Conservation (phyloP, 352 stramenopile genomes). For the Globisporangium paroecandrum region DNA sequence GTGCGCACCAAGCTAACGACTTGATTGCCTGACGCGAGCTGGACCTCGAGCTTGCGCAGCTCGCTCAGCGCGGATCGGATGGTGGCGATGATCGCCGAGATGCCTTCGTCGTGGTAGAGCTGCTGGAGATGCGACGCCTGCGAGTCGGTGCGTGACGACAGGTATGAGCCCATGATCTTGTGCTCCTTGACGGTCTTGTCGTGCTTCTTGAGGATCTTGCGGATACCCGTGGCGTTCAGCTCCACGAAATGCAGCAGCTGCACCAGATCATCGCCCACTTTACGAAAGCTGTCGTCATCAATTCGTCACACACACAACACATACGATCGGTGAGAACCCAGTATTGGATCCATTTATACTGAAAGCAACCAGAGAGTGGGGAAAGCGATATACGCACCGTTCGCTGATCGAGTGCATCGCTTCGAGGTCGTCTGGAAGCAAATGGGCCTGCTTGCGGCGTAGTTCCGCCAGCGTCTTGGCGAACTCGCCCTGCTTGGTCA, state of each 20-base stretch:
- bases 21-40: slow-evolving; percentile 13
- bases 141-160: slow-evolving; percentile 76
- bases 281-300: slow-evolving; percentile 42
- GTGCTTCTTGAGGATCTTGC: slow-evolving; percentile 90
- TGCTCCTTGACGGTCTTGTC: slow-evolving; percentile 80
- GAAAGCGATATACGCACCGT: neutral
- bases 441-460: slow-evolving; percentile 41
- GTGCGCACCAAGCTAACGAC: slow-evolving; percentile 28
- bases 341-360: neutral
- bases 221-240: slow-evolving; percentile 83
- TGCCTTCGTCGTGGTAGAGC: slow-evolving; percentile 83
- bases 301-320: neutral
- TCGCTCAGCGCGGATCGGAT: slow-evolving; percentile 69
- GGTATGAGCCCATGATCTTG: slow-evolving; percentile 86
- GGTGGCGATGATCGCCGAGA: slow-evolving; percentile 85
- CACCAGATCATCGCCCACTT: slow-evolving; percentile 78
- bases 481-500: slow-evolving; percentile 82
- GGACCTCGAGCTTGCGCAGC: slow-evolving; percentile 50
- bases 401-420: slow-evolving; percentile 62
- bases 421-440: slow-evolving; percentile 44
- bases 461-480: slow-evolving; percentile 58
- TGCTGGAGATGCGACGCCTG: slow-evolving; percentile 83
- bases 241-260: slow-evolving; percentile 83
- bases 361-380: neutral
- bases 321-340: neutral